A percentile compares a stretch with the other conserved stretches of the same genome.
phyloP scores from a whole-genome alignment of 2,329 filamentous ascomycete genomes.

The Microcyclospora pomicola region DNA sequence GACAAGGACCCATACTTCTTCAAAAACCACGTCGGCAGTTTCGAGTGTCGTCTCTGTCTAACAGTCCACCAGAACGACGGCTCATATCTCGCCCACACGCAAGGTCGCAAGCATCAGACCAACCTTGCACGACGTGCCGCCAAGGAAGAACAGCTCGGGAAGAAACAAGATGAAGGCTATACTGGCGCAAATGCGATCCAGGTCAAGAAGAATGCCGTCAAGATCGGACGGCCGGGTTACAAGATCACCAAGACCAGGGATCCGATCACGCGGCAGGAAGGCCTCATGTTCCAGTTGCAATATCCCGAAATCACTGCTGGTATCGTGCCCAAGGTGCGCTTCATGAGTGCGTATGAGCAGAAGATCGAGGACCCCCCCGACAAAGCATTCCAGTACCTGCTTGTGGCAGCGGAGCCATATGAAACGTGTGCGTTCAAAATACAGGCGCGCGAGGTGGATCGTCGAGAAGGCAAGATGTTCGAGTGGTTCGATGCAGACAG shows the following conservation, averaged over 20 bases:
- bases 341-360: constrained; percentile 97
- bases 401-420: constrained; percentile 93
- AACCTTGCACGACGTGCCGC: constrained; percentile 91
- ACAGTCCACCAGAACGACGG: constrained; percentile 99
- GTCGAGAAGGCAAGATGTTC: constrained; percentile 77
- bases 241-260: constrained; percentile 95
- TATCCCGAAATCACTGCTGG: constrained; percentile 78
- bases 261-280: constrained; percentile 73
- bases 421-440: constrained; percentile 96
- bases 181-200: constrained; percentile 58
- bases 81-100: constrained; percentile 95
- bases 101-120: constrained; percentile 97
- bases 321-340: constrained; percentile 69
- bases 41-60: constrained; percentile 91
- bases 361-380: constrained; percentile 84
- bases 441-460: constrained; percentile 83
- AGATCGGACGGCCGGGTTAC: constrained; percentile 92
- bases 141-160: constrained; percentile 85
- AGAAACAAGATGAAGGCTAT: constrained; percentile 44
- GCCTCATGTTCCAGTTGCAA: constrained; percentile 88
- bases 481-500: constrained; percentile 90
- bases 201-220: constrained; percentile 71
- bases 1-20: constrained; percentile 99
- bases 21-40: constrained; percentile 97
- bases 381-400: constrained; percentile 84